Evolutionary conservation across 2,329 filamentous ascomycete genomes (phyloP), one percentile per base, ranked within the genome.

Genomic region (Fonsecaea monophora): DNA sequence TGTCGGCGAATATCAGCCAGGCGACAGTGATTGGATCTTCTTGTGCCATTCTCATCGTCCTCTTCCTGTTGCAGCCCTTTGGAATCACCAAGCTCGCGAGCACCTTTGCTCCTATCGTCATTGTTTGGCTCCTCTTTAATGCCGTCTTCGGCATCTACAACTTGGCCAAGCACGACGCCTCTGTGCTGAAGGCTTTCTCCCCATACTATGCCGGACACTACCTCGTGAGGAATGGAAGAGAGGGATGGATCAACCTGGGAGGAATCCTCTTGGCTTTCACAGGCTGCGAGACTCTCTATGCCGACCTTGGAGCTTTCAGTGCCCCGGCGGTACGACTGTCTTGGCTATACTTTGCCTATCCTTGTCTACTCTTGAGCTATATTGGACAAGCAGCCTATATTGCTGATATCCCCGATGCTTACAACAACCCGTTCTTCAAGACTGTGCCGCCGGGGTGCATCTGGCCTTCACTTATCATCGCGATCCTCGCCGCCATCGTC

Each of bases 281-380:
- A 1, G 90, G 89, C 18, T 89, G 91, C n/a, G 91, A 93, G 75
- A 90, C 90, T 1, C 81, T 94, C 0, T 94, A 92, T 74, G 90
- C 91, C 3, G 90, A 94, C 72, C 82, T 94, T 5, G 91, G 90
- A 38, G 91, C 91, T 21, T 94, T 94, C 76, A 86, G 85, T 75
- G 83, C 85, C 68, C 62, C 84, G 42, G 90, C 91, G 0, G 87
- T 94, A 59, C 90, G 92, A 74, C 81, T 93, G 13, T 89, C 86
- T 53, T 94, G 91, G 91, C 79, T 92, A 3, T 81, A 82, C 59
- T 88, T 87, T 71, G 85, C 86, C 2, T 91, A 88, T 68, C 91
- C 91, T 0, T 92, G 89, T 72, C 81, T 89, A 13, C 70, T 83
- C 10, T 53, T 83, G 10, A 79, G 78, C 77, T 92, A 92, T 73